phyloP scores from a whole-genome alignment of 2,329 filamentous ascomycete genomes.

The Aspergillaceae sp. region DNA sequence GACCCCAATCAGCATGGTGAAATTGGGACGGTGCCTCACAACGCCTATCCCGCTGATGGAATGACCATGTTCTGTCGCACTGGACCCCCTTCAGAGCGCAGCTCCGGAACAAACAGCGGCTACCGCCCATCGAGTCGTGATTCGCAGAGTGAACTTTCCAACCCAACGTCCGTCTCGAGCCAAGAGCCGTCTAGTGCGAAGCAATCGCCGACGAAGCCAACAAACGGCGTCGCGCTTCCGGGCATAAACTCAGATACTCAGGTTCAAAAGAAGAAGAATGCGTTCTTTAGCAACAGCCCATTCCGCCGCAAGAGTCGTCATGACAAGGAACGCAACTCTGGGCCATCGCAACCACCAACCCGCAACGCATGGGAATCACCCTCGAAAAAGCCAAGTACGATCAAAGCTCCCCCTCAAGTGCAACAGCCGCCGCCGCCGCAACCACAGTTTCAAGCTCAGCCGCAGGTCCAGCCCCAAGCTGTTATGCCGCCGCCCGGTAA shows the following conservation, averaged over 20 bases:
- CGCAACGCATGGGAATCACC: conserved; percentile 48
- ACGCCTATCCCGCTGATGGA: conserved; percentile 86
- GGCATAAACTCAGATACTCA: conserved; percentile 51
- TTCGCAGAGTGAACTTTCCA: conserved; percentile 83
- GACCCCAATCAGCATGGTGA: conserved; percentile 54
- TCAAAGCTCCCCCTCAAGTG: conserved; percentile 30
- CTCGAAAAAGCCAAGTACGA: conserved; percentile 34
- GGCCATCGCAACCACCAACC: conserved; percentile 24
- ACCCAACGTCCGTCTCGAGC: conserved; percentile 80
- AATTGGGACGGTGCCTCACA: conserved; percentile 68
- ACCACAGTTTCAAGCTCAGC: neutral
- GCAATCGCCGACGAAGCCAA: conserved; percentile 61
- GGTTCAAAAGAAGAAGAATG: conserved; percentile 62
- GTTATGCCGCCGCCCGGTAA: conserved; percentile 9
- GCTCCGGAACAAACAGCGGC: conserved; percentile 53
- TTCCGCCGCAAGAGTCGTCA: conserved; percentile 86
- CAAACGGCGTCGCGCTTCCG: conserved; percentile 32
- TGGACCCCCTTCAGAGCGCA: conserved; percentile 61
- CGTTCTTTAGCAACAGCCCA: conserved; percentile 88
- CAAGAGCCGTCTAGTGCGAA: conserved; percentile 68
- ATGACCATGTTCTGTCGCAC: conserved; percentile 96
- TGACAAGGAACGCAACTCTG: conserved; percentile 51
- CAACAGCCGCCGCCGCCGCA: neutral
- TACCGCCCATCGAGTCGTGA: conserved; percentile 75
- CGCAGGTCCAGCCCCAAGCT: conserved; percentile 5